phyloP scores from a whole-genome alignment of 192 early-diverging fungal species.

The Powellomyces hirtus region DNA sequence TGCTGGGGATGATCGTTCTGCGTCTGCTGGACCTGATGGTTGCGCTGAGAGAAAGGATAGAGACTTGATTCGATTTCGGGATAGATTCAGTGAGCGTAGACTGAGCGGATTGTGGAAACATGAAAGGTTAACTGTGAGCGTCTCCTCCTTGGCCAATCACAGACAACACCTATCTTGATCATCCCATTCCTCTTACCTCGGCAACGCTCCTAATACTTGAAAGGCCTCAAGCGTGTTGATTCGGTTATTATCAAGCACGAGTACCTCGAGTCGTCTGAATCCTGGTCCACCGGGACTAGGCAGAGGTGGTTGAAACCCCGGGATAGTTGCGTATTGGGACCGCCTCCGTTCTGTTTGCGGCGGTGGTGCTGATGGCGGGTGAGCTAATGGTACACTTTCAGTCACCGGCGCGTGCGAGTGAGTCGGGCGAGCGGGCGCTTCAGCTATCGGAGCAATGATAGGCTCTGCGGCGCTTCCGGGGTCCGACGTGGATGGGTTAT shows the following conservation, averaged over 20 bases:
- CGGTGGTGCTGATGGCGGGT: too few relatives aligned
- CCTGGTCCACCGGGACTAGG: slow-evolving; percentile 22
- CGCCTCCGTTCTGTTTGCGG: too few relatives aligned
- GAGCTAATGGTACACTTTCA: too few relatives aligned
- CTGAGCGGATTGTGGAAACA: slow-evolving; percentile 11
- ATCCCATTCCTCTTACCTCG: slow-evolving; percentile 40
- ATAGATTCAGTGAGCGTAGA: slow-evolving; percentile 41
- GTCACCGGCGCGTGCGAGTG: too few relatives aligned
- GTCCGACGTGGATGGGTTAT: too few relatives aligned
- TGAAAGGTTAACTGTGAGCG: too few relatives aligned
- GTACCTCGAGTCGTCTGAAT: slow-evolving; percentile 38
- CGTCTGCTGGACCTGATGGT: background rate
- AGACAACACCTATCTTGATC: too few relatives aligned
- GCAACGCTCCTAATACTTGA: slow-evolving; percentile 37
- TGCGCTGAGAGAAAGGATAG: slow-evolving; percentile 32
- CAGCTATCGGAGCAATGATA: too few relatives aligned
- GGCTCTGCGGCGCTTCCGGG: too few relatives aligned
- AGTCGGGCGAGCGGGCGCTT: too few relatives aligned
- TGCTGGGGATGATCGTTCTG: slow-evolving; percentile 10
- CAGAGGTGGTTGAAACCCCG: background rate
- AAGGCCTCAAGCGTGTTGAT: slow-evolving; percentile 29
- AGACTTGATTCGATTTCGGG: slow-evolving; percentile 34
- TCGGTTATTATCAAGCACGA: slow-evolving; percentile 45
- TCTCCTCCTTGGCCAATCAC: too few relatives aligned
- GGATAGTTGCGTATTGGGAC: too few relatives aligned